These are phyloP conservation scores for Gleditsia sinensis DNA, from an alignment of 306 rosid genomes.

Conservation along the genomic window DNA sequence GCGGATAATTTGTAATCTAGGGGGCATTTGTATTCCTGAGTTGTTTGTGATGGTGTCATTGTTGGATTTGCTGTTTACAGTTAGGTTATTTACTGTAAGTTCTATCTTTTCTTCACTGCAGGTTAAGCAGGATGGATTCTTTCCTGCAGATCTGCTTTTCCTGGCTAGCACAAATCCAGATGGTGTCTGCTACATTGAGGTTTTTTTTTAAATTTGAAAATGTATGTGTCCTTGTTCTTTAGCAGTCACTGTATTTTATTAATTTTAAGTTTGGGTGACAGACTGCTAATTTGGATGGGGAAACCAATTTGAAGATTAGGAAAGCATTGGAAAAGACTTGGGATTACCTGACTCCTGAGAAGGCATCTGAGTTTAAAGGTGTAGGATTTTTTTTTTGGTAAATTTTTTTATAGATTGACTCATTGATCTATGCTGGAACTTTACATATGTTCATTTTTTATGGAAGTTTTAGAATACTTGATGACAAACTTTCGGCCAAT, in stretches of 20 bases:
- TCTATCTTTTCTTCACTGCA: slow-evolving; percentile 39
- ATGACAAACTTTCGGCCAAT: background rate
- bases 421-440: background rate
- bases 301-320: slow-evolving; percentile 92
- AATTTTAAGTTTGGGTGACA: slow-evolving; percentile 36
- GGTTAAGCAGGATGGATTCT: slow-evolving; percentile 81
- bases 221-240: slow-evolving; percentile 25
- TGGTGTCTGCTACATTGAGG: slow-evolving; percentile 97
- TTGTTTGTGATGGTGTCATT: slow-evolving; percentile 17
- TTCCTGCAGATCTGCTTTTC: slow-evolving; percentile 92
- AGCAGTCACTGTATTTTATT: background rate
- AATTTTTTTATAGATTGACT: slow-evolving; percentile 21
- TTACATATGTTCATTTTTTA: slow-evolving; percentile 1
- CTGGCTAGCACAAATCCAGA: slow-evolving; percentile 86
- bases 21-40: slow-evolving; percentile 14
- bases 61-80: slow-evolving; percentile 7
- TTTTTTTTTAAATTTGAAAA: slow-evolving; percentile 32
- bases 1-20: slow-evolving; percentile 1
- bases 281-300: slow-evolving; percentile 98
- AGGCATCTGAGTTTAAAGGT: slow-evolving; percentile 91
- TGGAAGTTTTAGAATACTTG: slow-evolving; percentile 15
- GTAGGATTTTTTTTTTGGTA: too few relatives aligned
- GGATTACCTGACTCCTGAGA: slow-evolving; percentile 84
- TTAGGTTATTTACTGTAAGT: slow-evolving; percentile 11
- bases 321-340: slow-evolving; percentile 90